These are phyloP conservation scores for Coemansia sp. DNA, from an alignment of 192 early-diverging fungal genomes.

Conservation along the genomic window DNA sequence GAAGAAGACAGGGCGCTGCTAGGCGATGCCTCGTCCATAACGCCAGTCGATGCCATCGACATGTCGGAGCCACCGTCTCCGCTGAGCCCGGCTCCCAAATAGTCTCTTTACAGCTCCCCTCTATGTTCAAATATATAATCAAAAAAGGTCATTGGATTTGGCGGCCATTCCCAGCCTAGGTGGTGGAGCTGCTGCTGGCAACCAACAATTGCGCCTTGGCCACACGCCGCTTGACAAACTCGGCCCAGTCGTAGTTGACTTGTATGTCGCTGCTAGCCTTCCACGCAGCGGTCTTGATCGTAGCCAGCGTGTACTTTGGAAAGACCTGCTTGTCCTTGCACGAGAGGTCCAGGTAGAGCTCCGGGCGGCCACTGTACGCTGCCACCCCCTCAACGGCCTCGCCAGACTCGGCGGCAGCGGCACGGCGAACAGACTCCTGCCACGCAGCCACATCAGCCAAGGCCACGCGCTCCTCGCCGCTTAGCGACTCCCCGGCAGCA, in stretches of 20 bases:
- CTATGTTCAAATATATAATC: not conserved
- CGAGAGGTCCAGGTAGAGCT: slow-evolving; percentile 46
- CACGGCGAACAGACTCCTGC: slow-evolving; percentile 4
- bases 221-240: slow-evolving; percentile 45
- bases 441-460: slow-evolving; percentile 35
- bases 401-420: not conserved
- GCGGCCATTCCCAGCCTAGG: not conserved
- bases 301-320: slow-evolving; percentile 44
- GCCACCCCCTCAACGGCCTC: not conserved
- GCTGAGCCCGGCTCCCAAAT: not conserved
- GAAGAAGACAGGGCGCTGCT: slow-evolving; percentile 2
- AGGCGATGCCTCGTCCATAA: not conserved
- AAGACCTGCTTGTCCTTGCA: slow-evolving; percentile 37
- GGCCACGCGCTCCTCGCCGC: slow-evolving; percentile 33
- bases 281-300: slow-evolving; percentile 51
- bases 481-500: slow-evolving; percentile 32
- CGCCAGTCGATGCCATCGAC: not conserved
- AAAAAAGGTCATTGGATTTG: not conserved
- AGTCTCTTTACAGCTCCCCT: not conserved
- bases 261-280: slow-evolving; percentile 54
- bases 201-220: slow-evolving; percentile 37
- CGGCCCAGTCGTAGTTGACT: slow-evolving; percentile 54
- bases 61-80: not conserved
- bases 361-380: slow-evolving; percentile 41
- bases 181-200: not conserved